These are phyloP conservation scores for Ustilago crameri DNA, from an alignment of 1,284 basidiomycete genomes.

Conservation along the genomic window DNA sequence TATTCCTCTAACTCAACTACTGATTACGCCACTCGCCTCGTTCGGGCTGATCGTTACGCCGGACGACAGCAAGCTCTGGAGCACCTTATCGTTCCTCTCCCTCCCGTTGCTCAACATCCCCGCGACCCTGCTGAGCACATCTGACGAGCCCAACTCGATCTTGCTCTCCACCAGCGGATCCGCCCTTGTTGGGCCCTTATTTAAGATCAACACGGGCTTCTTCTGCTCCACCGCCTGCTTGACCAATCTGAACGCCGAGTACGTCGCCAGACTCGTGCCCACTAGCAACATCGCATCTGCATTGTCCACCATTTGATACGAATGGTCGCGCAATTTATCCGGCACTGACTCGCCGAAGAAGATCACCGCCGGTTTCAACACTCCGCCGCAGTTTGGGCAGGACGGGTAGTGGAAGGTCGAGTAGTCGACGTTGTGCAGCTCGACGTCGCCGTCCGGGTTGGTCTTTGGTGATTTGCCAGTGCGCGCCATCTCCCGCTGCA, in stretches of 20 bases:
- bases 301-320: conserved; percentile 48
- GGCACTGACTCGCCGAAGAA: conserved; percentile 68
- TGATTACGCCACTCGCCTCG: conserved; percentile 34
- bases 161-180: conserved; percentile 55
- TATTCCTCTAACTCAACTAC: conserved; percentile 18
- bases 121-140: conserved; percentile 53
- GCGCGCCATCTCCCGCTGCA: conserved; percentile 48
- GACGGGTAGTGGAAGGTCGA: conserved; percentile 60
- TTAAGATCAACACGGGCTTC: conserved; percentile 60
- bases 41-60: conserved; percentile 41
- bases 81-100: conserved; percentile 44
- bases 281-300: conserved; percentile 56
- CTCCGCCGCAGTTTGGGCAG: conserved; percentile 66
- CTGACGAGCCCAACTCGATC: conserved; percentile 60
- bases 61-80: conserved; percentile 41
- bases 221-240: conserved; percentile 56
- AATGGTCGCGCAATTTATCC: conserved; percentile 45
- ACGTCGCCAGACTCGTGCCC: conserved; percentile 65
- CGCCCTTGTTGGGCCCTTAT: conserved; percentile 63
- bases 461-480: conserved; percentile 59
- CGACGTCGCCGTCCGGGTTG: conserved; percentile 67
- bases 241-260: conserved; percentile 65
- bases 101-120: conserved; percentile 30
- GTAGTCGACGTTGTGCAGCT: conserved; percentile 64
- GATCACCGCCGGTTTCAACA: conserved; percentile 66